Base-by-base conservation (phyloP, 2,329 filamentous ascomycete species). In the Pestalotiopsis sp. region DNA sequence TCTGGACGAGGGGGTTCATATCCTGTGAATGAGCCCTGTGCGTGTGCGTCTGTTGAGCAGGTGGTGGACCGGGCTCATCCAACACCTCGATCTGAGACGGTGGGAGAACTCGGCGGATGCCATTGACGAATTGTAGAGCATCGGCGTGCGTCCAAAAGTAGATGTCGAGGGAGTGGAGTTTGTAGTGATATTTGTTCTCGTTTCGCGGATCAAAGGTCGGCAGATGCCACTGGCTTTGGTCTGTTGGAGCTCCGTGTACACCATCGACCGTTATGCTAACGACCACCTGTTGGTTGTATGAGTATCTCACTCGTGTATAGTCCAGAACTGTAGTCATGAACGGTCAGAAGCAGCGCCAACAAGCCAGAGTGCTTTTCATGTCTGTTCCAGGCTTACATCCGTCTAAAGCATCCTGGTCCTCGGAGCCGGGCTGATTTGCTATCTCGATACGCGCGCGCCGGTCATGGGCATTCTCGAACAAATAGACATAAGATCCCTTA, bases 131-230 rank as follows among this genome's bases (percentile, higher is more conserved):
- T 68, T 89, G 86, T 36, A 89, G 82, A 1, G 92, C 92, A 79
- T 95, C 92, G 68, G 89, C 85, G 70, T 89, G 88, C 0, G 90
- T 93, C 91, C 92, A 94, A 76, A 95, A 92, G 81, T 95, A 95
- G 14, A 95, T 82, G 75, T 95, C 92, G 68, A 95, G 78, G 0
- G 90, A 91, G 77, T 93, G 90, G 7, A 95, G 86, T 77, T 89
- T 90, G 81, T 94, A 94, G 83, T 94, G 89, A 78, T 94, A 94
- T 78, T 92, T 93, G 77, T 88, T 90, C 79, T 94, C 89, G 79
- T 93, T 93, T 65, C 85, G 85, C 2, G 89, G 89, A 78, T 95
- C 92, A 77, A 87, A 92, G 0, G 89, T 90, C 2, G 92, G 92
- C 6, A 95, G 85, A 78, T 93, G 91, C 93, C 92, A 95, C 78